Evolutionary conservation across 441 rosid species (phyloP).

Genomic region (Populus trichocarpa): DNA sequence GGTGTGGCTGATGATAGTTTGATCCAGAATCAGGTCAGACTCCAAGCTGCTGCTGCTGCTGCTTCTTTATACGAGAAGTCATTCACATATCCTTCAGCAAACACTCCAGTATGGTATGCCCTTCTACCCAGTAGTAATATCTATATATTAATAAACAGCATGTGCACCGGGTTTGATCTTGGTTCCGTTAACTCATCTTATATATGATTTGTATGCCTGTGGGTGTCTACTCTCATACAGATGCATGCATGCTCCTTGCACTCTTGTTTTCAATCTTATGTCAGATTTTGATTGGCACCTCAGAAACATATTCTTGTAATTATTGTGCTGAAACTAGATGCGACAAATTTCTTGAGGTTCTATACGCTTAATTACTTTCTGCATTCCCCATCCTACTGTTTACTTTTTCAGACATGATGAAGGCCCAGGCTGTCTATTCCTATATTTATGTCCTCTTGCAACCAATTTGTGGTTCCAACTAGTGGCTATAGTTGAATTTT

Average conservation of each 20-base stretch:
- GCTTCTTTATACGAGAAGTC: constrained; percentile 85
- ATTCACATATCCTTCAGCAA: constrained; percentile 80
- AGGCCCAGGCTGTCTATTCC: background rate
- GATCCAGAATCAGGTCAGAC: constrained; percentile 70
- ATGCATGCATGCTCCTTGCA: too few relatives aligned
- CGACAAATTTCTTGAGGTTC: too few relatives aligned
- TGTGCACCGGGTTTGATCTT: background rate
- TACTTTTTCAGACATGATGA: background rate
- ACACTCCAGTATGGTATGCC: constrained; percentile 59
- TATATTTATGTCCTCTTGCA: too few relatives aligned
- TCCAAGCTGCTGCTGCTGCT: constrained; percentile 86
- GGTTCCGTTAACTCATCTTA: background rate
- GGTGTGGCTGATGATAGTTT: constrained; percentile 34
- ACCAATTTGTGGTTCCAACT: background rate
- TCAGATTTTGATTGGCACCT: too few relatives aligned
- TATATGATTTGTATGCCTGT: too few relatives aligned
- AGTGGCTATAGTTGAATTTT: background rate
- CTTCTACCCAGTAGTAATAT: constrained; percentile 14
- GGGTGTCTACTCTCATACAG: too few relatives aligned
- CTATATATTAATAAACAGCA: background rate
- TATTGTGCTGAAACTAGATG: too few relatives aligned
- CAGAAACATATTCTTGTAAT: too few relatives aligned
- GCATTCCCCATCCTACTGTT: too few relatives aligned
- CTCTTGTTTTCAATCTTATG: too few relatives aligned
- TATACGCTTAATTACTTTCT: too few relatives aligned